Evolutionary conservation across 2,329 filamentous ascomycete genomes (phyloP).

Genomic region (Penicillium hordei): DNA sequence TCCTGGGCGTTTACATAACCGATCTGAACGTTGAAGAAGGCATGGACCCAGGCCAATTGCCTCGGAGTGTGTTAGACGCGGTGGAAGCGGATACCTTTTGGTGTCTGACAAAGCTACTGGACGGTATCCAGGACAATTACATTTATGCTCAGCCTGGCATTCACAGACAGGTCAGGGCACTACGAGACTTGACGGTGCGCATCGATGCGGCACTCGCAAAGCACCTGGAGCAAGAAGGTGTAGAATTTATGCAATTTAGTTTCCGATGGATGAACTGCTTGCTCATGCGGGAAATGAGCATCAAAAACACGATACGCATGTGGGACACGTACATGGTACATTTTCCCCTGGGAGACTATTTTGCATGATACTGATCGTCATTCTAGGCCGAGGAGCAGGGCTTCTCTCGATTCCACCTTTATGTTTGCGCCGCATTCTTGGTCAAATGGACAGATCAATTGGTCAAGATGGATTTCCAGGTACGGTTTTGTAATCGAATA

Average conservation of each 20-base stretch:
- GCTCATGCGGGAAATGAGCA: conserved; percentile 94
- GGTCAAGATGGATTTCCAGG: conserved; percentile 89
- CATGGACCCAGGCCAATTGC: conserved; percentile 95
- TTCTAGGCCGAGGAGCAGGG: conserved; percentile 91
- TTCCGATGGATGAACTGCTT: conserved; percentile 99
- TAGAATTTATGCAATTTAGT: conserved; percentile 99
- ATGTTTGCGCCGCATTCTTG: conserved; percentile 95
- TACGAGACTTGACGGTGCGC: conserved; percentile 84
- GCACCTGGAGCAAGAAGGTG: conserved; percentile 84
- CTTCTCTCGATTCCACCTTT: conserved; percentile 96
- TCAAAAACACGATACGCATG: conserved; percentile 96
- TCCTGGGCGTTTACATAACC: conserved; percentile 91
- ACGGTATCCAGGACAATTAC: conserved; percentile 98
- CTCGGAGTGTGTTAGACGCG: conserved; percentile 85
- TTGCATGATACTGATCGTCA: conserved; percentile 18
- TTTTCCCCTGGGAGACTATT: neutral
- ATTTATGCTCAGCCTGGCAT: conserved; percentile 97
- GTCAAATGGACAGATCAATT: conserved; percentile 98
- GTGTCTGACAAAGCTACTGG: conserved; percentile 96
- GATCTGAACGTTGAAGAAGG: conserved; percentile 87
- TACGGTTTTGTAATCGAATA: conserved; percentile 25
- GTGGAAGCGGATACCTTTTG: conserved; percentile 98
- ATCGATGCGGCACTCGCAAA: conserved; percentile 83
- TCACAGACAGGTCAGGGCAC: conserved; percentile 83
- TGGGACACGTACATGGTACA: conserved; percentile 97